phyloP scores from a whole-genome alignment of 2,329 filamentous ascomycete species.

The Eurotiales sp. region DNA sequence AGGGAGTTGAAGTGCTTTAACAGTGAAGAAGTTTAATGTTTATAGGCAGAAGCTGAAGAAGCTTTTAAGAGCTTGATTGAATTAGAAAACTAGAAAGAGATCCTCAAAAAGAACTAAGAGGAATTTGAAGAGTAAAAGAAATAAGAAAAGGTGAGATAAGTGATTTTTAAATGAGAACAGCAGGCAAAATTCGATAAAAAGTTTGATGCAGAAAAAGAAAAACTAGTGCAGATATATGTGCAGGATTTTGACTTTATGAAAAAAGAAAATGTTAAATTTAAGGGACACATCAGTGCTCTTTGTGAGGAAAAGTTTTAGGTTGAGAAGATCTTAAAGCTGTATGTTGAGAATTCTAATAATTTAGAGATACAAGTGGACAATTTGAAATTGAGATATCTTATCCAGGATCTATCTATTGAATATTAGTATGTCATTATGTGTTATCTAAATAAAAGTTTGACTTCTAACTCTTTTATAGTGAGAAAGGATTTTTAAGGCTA shows the following conservation, averaged over 20 bases:
- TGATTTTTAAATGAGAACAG: neutral
- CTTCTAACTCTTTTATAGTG: slow-evolving; percentile 4
- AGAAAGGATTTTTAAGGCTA: neutral
- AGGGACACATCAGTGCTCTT: neutral
- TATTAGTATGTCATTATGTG: slow-evolving; percentile 5
- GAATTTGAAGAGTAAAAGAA: neutral
- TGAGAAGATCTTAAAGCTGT: slow-evolving; percentile 1
- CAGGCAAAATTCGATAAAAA: neutral
- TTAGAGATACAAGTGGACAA: neutral
- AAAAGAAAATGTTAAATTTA: neutral
- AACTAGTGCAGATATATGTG: neutral
- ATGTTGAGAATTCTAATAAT: neutral
- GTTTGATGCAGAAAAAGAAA: slow-evolving; percentile 2
- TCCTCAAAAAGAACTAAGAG: neutral
- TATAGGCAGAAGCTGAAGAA: no score
- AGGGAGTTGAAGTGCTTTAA: no score
- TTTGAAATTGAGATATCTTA: slow-evolving; percentile 1
- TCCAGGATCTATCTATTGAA: slow-evolving; percentile 1
- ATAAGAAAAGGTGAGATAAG: slow-evolving; percentile 1
- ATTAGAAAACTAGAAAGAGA: no score
- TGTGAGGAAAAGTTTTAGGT: slow-evolving; percentile 1
- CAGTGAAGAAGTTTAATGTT: no score
- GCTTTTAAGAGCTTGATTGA: no score
- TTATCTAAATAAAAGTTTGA: neutral
- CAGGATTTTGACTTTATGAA: neutral